Conservation (phyloP, 345 rosid species). For the Raphanus sativus region DNA sequence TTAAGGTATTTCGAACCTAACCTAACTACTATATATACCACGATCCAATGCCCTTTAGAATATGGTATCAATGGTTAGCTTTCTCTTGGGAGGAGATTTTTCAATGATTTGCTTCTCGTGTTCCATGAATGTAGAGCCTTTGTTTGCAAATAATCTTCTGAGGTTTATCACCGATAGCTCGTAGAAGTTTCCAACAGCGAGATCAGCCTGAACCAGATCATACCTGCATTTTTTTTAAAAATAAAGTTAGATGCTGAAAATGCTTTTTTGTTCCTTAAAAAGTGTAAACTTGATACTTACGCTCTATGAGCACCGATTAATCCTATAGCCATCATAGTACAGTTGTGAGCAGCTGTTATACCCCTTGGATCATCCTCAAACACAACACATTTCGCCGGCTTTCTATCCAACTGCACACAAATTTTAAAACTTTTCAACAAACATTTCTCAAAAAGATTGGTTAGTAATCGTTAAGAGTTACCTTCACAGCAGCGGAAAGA, state of each 20-base stretch:
- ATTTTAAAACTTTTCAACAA: background rate
- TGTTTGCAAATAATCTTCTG: slow-evolving; percentile 82
- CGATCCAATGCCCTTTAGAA: slow-evolving; percentile 43
- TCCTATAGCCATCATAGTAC: slow-evolving; percentile 97
- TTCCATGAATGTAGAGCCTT: slow-evolving; percentile 90
- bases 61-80: slow-evolving; percentile 81
- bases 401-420: slow-evolving; percentile 75
- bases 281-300: slow-evolving; percentile 41
- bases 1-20: slow-evolving; percentile 6
- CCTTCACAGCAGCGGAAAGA: slow-evolving; percentile 95
- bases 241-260: background rate
- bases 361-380: slow-evolving; percentile 95
- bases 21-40: slow-evolving; percentile 28
- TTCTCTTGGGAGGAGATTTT: slow-evolving; percentile 72
- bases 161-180: slow-evolving; percentile 94
- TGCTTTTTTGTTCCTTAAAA: background rate
- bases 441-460: background rate
- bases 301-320: slow-evolving; percentile 88
- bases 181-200: slow-evolving; percentile 70
- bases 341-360: slow-evolving; percentile 90
- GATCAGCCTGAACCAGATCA: slow-evolving; percentile 92
- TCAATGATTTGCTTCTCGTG: slow-evolving; percentile 74
- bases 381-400: slow-evolving; percentile 91
- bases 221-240: slow-evolving; percentile 52
- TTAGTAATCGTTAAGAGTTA: slow-evolving; percentile 21